Evolutionary conservation across 139 green algal genomes (phyloP), one percentile per base, ranked within the genome.

Genomic region (Haematococcus lacustris): DNA sequence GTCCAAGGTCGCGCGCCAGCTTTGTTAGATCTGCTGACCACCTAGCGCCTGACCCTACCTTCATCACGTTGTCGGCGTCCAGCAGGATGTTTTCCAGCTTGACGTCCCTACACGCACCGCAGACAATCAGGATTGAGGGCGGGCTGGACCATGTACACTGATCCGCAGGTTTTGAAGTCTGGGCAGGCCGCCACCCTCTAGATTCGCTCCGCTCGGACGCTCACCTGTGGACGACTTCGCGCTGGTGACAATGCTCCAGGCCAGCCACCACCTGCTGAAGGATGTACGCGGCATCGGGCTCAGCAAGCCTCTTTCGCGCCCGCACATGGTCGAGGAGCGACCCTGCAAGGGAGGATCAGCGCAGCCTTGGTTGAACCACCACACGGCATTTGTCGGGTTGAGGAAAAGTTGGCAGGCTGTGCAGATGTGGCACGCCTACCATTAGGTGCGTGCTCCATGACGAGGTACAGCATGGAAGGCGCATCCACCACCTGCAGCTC

Each of bases 41-140:
- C n/a, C n/a, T n/a, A n/a, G n/a, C n/a, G n/a, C n/a, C n/a, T n/a
- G n/a, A n/a, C n/a, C n/a, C n/a, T n/a, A n/a, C n/a, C n/a, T n/a
- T n/a, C 63, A 69, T 69, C 28, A 38, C 38, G 67, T 75, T 53
- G 13, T 79, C 50, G 2, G 38, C 74, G 74, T 93, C 88, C 57
- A 97, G 76, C 76, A 97, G 80, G 40, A 96, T 87, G 80, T 97
- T 97, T 76, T 97, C 92, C 39, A 94, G 87, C 86, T 96, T 97
- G 66, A 97, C 73, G 75, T 96, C 91, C 26, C 88, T 83, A 73
- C 87, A 82, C 3, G 87, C 39, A 92, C n/a, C 3, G n/a, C n/a
- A n/a, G n/a, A n/a, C n/a, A n/a, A n/a, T n/a, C n/a, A n/a, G n/a
- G n/a, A n/a, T n/a, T n/a, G n/a, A n/a, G n/a, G n/a, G n/a, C n/a